Conservation (phyloP, 257 asterid species). For the Solanum paucissectum region DNA sequence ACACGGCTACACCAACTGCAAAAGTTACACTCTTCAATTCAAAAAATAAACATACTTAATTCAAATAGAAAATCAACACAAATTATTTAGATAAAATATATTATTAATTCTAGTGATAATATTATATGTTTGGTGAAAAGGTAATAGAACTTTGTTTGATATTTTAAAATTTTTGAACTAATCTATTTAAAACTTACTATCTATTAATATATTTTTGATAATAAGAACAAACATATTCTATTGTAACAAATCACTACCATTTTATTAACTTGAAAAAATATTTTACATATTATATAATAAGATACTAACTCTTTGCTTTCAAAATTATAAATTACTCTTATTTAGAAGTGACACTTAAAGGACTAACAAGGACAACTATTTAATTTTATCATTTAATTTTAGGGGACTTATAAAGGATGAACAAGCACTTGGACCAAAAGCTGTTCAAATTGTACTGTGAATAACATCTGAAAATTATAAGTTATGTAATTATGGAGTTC, state of each 20-base stretch:
- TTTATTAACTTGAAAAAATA: neutral
- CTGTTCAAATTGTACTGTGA: no score
- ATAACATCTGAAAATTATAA: no score
- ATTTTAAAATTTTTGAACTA: neutral
- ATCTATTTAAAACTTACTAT: neutral
- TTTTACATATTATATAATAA: neutral
- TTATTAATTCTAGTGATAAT: neutral
- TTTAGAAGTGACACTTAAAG: no score
- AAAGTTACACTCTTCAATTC: neutral
- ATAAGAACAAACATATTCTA: neutral
- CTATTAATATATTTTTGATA: neutral
- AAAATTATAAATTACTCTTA: neutral
- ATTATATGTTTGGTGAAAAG: neutral
- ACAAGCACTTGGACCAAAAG: no score
- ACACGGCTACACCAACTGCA: neutral
- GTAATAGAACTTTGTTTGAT: neutral
- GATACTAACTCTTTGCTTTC: neutral
- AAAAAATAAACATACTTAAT: neutral
- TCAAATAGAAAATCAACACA: neutral
- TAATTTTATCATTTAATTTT: no score
- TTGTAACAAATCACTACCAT: neutral
- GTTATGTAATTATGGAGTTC: no score
- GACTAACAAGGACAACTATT: no score
- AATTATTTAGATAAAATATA: neutral
- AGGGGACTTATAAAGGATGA: no score